Conservation (phyloP, 2,329 filamentous ascomycete genomes). For the Tolypocladium inflatum region DNA sequence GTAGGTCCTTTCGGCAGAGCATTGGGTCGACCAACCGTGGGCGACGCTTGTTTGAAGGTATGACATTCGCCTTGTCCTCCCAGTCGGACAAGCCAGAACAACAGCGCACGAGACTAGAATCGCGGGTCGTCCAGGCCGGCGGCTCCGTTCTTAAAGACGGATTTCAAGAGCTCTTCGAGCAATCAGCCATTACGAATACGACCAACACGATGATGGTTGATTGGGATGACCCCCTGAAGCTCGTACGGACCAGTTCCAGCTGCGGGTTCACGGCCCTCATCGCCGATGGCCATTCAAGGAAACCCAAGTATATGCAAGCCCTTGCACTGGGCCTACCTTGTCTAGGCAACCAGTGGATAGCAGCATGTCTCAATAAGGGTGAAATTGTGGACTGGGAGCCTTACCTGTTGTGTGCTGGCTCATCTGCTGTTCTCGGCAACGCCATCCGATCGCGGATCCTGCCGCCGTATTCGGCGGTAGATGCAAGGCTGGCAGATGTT, state of each 20-base stretch:
- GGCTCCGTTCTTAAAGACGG: constrained; percentile 63
- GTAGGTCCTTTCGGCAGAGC: constrained; percentile 16
- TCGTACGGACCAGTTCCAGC: constrained; percentile 42
- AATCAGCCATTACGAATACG: constrained; percentile 23
- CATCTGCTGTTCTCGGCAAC: constrained; percentile 66
- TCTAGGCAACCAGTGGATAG: constrained; percentile 72
- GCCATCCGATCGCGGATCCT: constrained; percentile 69
- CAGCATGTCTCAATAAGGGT: constrained; percentile 55
- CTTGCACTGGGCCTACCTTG: constrained; percentile 84
- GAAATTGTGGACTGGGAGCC: constrained; percentile 63
- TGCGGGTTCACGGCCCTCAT: constrained; percentile 78
- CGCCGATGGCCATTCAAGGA: constrained; percentile 75
- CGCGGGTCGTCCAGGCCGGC: constrained; percentile 59
- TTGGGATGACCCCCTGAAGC: constrained; percentile 29
- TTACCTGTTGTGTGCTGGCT: constrained; percentile 79
- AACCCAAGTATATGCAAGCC: constrained; percentile 89
- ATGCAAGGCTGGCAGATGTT: constrained; percentile 46
- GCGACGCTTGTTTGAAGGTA: constrained; percentile 56
- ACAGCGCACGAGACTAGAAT: constrained; percentile 39
- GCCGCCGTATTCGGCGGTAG: constrained; percentile 45
- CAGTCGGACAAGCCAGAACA: constrained; percentile 30
- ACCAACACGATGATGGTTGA: constrained; percentile 18
- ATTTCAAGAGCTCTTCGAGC: constrained; percentile 72
- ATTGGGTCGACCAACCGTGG: constrained; percentile 15
- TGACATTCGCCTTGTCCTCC: constrained; percentile 83